Conservation (phyloP, 768 basidiomycete genomes). For the Mrakia frigida region DNA sequence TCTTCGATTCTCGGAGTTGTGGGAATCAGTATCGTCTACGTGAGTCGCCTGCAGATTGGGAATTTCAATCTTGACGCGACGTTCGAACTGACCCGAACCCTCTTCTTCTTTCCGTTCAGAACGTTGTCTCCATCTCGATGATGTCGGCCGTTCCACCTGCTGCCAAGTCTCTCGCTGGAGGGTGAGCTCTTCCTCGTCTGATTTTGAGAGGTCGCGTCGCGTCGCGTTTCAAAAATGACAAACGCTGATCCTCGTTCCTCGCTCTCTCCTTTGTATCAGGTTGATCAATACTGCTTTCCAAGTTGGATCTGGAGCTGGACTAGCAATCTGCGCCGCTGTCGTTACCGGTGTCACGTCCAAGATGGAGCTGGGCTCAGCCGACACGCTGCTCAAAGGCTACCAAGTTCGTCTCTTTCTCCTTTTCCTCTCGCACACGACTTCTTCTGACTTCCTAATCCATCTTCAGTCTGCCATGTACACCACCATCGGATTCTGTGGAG, state of each 20-base stretch:
- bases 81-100: too few species aligned
- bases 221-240: neutral
- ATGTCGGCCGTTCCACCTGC: slow-evolving; percentile 21
- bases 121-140: slow-evolving; percentile 23
- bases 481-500: slow-evolving; percentile 19
- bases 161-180: slow-evolving; percentile 23
- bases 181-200: neutral
- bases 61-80: too few species aligned
- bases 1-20: slow-evolving; percentile 25
- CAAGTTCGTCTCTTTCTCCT: neutral
- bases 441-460: neutral
- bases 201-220: neutral
- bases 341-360: neutral
- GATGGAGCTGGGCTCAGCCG: neutral
- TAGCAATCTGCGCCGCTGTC: slow-evolving; percentile 19
- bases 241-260: neutral
- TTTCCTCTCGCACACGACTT: neutral
- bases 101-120: neutral
- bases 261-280: neutral
- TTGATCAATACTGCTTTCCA: slow-evolving; percentile 6
- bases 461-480: slow-evolving; percentile 5
- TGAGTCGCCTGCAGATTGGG: neutral
- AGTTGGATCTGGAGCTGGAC: slow-evolving; percentile 19
- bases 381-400: slow-evolving; percentile 8
- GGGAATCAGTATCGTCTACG: slow-evolving; percentile 26